A percentile compares a stretch with the other conserved stretches of the same genome.
phyloP scores from a whole-genome alignment of 805 yeast species.

The Cyberlindnera maritima region DNA sequence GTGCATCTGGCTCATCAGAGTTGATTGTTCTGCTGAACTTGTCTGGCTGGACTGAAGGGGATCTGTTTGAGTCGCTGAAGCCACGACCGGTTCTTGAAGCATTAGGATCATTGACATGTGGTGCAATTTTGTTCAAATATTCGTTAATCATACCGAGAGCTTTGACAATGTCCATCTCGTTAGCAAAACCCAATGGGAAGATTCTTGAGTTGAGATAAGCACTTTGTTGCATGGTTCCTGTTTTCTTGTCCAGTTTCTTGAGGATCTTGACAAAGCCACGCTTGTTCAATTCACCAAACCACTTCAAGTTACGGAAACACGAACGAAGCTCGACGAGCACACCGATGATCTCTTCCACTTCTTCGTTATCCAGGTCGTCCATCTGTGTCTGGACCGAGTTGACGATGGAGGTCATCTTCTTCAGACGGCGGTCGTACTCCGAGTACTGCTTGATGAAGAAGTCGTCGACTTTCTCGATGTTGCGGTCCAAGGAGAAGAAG shows the following conservation, averaged over 20 bases:
- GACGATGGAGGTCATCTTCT: constrained; percentile 40
- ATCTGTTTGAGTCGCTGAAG: constrained; percentile 3
- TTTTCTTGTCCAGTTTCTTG: constrained; percentile 86
- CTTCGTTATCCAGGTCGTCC: constrained; percentile 48
- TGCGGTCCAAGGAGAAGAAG: constrained; percentile 75
- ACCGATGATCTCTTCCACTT: constrained; percentile 56
- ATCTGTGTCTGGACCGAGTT: constrained; percentile 32
- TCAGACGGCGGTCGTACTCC: constrained; percentile 72
- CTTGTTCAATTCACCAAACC: constrained; percentile 92
- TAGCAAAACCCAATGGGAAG: constrained; percentile 72
- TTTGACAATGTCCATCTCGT: constrained; percentile 55
- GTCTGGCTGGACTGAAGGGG: constrained; percentile 22
- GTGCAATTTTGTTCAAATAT: constrained; percentile 51
- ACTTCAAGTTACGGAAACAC: constrained; percentile 77
- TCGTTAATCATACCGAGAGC: constrained; percentile 52
- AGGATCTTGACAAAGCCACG: constrained; percentile 86
- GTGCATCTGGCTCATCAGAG: constrained; percentile 42
- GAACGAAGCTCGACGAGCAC: constrained; percentile 75
- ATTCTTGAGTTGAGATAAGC: constrained; percentile 65
- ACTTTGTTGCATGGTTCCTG: constrained; percentile 55
- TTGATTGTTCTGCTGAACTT: constrained; percentile 29
- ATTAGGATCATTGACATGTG: constrained; percentile 26
- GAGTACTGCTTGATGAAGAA: constrained; percentile 70
- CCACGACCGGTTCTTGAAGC: background rate
- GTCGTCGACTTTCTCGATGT: constrained; percentile 76